A percentile compares a stretch with the other conserved stretches of the same genome.
These are phyloP conservation scores for Gossypium lobatum DNA, from an alignment of 441 rosid species.

Conservation along the genomic window DNA sequence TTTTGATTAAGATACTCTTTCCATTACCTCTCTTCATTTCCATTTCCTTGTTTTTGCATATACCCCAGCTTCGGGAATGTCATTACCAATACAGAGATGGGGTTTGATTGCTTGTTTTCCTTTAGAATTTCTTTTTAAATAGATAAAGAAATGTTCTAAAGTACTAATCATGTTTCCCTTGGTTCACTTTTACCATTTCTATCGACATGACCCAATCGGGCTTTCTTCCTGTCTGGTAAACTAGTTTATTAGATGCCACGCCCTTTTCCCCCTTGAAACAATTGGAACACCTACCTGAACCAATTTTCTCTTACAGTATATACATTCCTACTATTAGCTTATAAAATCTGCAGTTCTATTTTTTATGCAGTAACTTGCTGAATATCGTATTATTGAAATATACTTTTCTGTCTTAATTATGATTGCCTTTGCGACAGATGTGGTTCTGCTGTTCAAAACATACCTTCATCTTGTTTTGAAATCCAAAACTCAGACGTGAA, in stretches of 20 bases:
- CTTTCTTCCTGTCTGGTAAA: neutral
- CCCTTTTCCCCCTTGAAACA: neutral
- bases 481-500: conserved; percentile 37
- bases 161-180: neutral
- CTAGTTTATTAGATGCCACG: neutral
- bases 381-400: neutral
- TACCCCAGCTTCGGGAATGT: neutral
- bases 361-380: neutral
- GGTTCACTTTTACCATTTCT: neutral
- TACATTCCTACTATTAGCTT: neutral
- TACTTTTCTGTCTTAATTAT: neutral
- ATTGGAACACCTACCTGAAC: neutral
- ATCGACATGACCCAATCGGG: neutral
- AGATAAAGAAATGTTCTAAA: neutral
- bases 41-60: conserved; percentile 3
- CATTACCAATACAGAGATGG: neutral
- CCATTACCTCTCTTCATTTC: neutral
- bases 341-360: neutral
- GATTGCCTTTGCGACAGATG: conserved; percentile 36
- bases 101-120: neutral
- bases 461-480: conserved; percentile 52
- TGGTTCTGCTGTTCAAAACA: conserved; percentile 38
- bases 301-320: neutral
- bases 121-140: neutral
- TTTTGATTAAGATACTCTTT: neutral